phyloP scores from a whole-genome alignment of 169 alveolate species.

The Babesia divergens region DNA sequence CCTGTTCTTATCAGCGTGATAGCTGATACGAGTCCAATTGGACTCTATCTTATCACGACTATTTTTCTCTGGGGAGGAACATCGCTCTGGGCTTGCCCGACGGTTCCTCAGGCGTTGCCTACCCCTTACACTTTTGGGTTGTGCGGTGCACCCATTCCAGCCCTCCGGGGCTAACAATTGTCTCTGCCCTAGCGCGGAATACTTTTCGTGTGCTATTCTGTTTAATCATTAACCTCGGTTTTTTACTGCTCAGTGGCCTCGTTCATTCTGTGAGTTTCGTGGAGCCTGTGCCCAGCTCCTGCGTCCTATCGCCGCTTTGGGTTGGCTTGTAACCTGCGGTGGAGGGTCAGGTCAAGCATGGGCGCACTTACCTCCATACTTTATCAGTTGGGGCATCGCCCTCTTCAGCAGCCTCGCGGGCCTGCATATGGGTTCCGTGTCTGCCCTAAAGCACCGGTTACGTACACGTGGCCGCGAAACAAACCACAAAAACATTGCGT shows the following conservation, averaged over 20 bases:
- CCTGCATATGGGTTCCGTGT: conserved; percentile 51
- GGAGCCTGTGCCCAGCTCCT: neutral
- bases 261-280: neutral
- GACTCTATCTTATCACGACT: conserved; percentile 80
- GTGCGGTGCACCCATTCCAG: conserved; percentile 83
- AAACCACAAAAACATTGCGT: conserved; percentile 63
- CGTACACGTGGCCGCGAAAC: neutral
- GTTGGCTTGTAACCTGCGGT: conserved; percentile 5
- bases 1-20: conserved; percentile 87
- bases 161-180: conserved; percentile 67
- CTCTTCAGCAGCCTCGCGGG: conserved; percentile 58
- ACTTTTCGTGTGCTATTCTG: neutral
- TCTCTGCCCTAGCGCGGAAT: too few species aligned
- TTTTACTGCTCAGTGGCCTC: too few species aligned
- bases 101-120: conserved; percentile 80
- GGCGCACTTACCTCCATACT: conserved; percentile 44
- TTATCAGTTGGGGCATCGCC: conserved; percentile 54
- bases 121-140: conserved; percentile 82
- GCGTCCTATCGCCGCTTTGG: neutral
- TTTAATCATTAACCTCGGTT: neutral
- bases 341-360: neutral
- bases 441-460: conserved; percentile 29
- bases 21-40: conserved; percentile 84
- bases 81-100: conserved; percentile 79
- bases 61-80: conserved; percentile 78